A percentile compares a stretch with the other conserved stretches of the same genome.
phyloP scores from a whole-genome alignment of 73 alveolate species.

The Blepharisma japonicum region DNA sequence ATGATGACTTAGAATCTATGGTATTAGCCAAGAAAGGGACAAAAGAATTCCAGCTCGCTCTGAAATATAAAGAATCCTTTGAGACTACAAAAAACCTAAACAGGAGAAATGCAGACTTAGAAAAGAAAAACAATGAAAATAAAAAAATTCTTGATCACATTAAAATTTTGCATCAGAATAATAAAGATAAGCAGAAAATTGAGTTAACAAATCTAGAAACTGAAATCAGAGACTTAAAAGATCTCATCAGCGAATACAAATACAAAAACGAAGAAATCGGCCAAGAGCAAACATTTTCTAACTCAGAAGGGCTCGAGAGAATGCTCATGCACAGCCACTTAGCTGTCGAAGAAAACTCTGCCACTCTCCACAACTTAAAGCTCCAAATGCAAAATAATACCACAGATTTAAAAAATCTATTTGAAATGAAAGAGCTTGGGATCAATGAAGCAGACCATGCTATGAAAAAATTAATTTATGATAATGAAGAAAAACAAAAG shows the following conservation, averaged over 20 bases:
- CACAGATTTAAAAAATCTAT: slow-evolving; percentile 5
- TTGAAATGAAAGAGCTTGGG: slow-evolving; percentile 9
- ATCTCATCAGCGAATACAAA: not conserved
- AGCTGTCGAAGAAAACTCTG: slow-evolving; percentile 6
- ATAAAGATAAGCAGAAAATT: not conserved
- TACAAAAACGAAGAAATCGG: not conserved
- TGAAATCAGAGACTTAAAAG: not conserved
- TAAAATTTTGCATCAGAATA: slow-evolving; percentile 1
- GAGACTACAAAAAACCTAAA: slow-evolving; percentile 3
- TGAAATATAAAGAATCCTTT: not conserved
- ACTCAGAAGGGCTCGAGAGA: not conserved
- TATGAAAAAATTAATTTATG: not conserved
- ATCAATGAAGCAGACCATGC: not conserved
- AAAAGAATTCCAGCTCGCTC: not conserved
- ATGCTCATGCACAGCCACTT: not conserved
- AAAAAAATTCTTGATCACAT: not conserved
- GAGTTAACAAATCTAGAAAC: not conserved
- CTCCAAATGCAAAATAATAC: slow-evolving; percentile 16
- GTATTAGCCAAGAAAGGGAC: slow-evolving; percentile 5
- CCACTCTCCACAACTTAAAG: not conserved
- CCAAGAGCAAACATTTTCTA: not conserved
- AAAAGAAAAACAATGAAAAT: not conserved
- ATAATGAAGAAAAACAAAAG: not conserved
- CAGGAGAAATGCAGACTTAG: slow-evolving; percentile 8
- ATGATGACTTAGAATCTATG: slow-evolving; percentile 5